These are phyloP conservation scores for Areca catechu DNA, from an alignment of 176 grass and related monocot species.

Conservation along the genomic window DNA sequence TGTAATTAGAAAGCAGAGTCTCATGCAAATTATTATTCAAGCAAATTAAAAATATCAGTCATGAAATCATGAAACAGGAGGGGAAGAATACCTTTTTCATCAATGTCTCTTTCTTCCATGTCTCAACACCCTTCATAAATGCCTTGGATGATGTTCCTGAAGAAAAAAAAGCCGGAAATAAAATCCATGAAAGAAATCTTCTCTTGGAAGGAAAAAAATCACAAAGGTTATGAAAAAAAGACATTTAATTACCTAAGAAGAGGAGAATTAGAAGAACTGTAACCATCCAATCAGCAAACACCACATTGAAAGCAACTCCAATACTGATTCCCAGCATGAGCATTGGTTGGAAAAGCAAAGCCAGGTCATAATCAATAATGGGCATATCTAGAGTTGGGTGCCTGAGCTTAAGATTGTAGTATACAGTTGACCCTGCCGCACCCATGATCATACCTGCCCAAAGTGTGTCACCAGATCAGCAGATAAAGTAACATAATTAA, in stretches of 20 bases:
- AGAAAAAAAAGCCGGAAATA: no score
- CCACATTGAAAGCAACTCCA: slow-evolving; percentile 10
- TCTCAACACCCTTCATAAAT: slow-evolving; percentile 7
- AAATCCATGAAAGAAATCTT: background rate
- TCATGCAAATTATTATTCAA: background rate
- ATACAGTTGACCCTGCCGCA: slow-evolving; percentile 14
- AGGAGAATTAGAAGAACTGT: slow-evolving; percentile 17
- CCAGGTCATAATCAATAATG: slow-evolving; percentile 16
- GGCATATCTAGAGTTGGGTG: slow-evolving; percentile 18
- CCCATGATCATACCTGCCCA: slow-evolving; percentile 19
- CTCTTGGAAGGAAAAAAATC: background rate
- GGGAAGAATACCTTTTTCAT: slow-evolving; percentile 4
- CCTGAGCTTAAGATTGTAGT: slow-evolving; percentile 15
- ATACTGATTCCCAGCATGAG: slow-evolving; percentile 16
- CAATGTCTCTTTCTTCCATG: slow-evolving; percentile 22
- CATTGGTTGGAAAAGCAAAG: slow-evolving; percentile 21
- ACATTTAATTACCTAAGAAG: slow-evolving; percentile 8
- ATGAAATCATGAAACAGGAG: no score
- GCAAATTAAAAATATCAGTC: background rate
- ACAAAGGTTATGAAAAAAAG: background rate
- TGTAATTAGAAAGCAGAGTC: background rate
- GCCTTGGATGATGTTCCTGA: slow-evolving; percentile 12
- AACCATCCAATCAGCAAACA: slow-evolving; percentile 24
- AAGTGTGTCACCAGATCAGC: no score
- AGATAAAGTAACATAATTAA: no score